Percentiles rank a stretch among this genome's conserved stretches.
Conservation (phyloP, 164 flowering plant species). For the Vitis rupestris region DNA sequence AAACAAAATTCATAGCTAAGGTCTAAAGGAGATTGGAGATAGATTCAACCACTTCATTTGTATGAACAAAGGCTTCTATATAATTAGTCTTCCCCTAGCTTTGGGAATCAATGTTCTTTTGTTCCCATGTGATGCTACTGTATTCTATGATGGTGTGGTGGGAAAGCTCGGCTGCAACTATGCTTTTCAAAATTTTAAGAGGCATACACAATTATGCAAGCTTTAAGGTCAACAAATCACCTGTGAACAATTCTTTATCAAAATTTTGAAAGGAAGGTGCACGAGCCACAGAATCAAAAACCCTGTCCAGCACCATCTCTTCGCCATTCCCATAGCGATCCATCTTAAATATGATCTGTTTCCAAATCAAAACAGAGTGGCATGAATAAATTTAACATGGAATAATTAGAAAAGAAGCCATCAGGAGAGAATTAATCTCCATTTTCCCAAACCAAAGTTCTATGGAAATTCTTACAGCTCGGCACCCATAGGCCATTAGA, state of each 20-base stretch:
- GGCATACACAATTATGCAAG: background rate
- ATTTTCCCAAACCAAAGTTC: constrained; percentile 14
- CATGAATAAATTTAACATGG: constrained; percentile 2
- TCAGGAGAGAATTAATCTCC: constrained; percentile 17
- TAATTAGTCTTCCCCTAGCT: no score
- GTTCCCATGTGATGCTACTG: no score
- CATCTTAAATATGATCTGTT: constrained; percentile 78
- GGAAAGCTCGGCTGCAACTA: background rate
- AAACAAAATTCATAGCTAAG: no score
- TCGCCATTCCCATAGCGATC: constrained; percentile 79
- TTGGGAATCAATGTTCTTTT: no score
- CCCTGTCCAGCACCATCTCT: constrained; percentile 57
- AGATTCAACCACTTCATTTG: no score
- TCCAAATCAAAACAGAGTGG: constrained; percentile 2
- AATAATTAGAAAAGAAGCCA: background rate
- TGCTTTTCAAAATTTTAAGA: background rate
- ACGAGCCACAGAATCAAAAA: constrained; percentile 35
- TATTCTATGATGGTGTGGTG: no score
- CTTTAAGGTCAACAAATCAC: constrained; percentile 25
- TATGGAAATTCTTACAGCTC: constrained; percentile 54
- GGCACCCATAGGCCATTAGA: constrained; percentile 73
- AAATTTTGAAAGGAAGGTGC: constrained; percentile 57
- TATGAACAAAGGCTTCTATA: no score
- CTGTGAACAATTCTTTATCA: constrained; percentile 53
- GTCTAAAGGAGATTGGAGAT: no score